Percentiles rank a stretch among this genome's conserved stretches.
These are phyloP conservation scores for Alternaria hordeiaustralica DNA, from an alignment of 2,329 filamentous ascomycete genomes.

Conservation along the genomic window DNA sequence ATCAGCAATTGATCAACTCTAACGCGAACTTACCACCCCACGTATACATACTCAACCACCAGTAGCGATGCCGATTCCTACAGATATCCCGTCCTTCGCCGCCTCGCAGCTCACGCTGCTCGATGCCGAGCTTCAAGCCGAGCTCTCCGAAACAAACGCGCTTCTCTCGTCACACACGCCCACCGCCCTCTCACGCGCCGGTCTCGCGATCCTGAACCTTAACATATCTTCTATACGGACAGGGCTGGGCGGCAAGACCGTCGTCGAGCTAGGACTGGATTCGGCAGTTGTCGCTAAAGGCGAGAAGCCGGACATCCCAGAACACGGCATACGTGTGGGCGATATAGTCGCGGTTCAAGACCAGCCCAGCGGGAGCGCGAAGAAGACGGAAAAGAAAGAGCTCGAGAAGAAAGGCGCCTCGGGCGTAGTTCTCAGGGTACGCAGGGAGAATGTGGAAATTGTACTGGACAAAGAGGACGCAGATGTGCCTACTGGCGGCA, in stretches of 20 bases:
- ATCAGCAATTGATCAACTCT: background rate
- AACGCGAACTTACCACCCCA: background rate
- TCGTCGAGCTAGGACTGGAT: conserved; percentile 80
- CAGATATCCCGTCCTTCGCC: conserved; percentile 72
- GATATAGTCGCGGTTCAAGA: conserved; percentile 80
- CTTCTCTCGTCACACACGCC: conserved; percentile 74
- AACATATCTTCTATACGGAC: conserved; percentile 78
- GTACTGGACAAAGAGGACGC: conserved; percentile 71
- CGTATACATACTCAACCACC: background rate
- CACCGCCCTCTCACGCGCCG: conserved; percentile 72
- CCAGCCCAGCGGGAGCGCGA: conserved; percentile 73
- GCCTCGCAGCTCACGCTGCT: conserved; percentile 74
- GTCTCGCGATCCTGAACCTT: conserved; percentile 81
- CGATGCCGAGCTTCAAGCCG: conserved; percentile 72
- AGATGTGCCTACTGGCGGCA: conserved; percentile 60
- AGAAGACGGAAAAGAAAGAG: conserved; percentile 74
- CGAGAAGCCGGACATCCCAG: conserved; percentile 64
- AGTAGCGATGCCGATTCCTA: conserved; percentile 34
- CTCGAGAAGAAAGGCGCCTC: conserved; percentile 71
- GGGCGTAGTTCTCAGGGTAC: conserved; percentile 73
- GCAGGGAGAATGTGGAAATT: conserved; percentile 65
- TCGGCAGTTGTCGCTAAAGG: conserved; percentile 64
- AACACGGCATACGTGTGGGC: conserved; percentile 77
- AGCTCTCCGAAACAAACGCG: conserved; percentile 71
- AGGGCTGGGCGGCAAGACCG: conserved; percentile 87